Percentiles rank a stretch among this genome's conserved stretches.
These are phyloP conservation scores for Blepharisma stoltei DNA, from an alignment of 73 alveolate genomes.

Conservation along the genomic window DNA sequence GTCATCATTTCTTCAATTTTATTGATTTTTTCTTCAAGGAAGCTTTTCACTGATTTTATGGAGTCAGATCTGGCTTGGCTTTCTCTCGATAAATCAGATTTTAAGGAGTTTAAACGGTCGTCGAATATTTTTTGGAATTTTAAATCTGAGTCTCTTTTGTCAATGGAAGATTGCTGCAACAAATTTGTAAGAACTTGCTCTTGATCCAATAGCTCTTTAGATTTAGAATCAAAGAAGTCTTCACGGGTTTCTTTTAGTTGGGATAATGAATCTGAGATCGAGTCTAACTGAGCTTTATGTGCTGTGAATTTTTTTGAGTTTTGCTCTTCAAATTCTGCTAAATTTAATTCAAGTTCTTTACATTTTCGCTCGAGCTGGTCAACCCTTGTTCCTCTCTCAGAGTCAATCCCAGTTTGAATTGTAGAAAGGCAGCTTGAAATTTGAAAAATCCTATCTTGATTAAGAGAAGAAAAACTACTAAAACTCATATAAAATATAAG, in stretches of 20 bases:
- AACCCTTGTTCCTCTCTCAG: not conserved
- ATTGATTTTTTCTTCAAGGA: slow-evolving; percentile 72
- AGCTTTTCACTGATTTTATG: slow-evolving; percentile 34
- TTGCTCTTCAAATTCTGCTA: not conserved
- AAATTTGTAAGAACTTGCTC: not conserved
- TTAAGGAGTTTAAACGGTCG: slow-evolving; percentile 1
- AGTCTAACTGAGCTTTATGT: not conserved
- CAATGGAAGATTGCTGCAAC: not conserved
- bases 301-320: slow-evolving; percentile 15
- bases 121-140: slow-evolving; percentile 13
- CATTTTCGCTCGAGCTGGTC: not conserved
- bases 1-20: slow-evolving; percentile 64
- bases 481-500: too few relatives aligned
- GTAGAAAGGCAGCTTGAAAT: not conserved
- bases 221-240: slow-evolving; percentile 1
- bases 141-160: not conserved
- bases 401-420: slow-evolving; percentile 11
- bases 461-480: too few relatives aligned
- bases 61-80: not conserved
- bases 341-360: not conserved
- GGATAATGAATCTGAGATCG: not conserved
- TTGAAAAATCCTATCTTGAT: too few relatives aligned
- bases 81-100: slow-evolving; percentile 11
- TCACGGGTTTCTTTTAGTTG: slow-evolving; percentile 14
- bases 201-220: not conserved